Conservation (phyloP, 352 stramenopile genomes). For the Pythium aristosporum region DNA sequence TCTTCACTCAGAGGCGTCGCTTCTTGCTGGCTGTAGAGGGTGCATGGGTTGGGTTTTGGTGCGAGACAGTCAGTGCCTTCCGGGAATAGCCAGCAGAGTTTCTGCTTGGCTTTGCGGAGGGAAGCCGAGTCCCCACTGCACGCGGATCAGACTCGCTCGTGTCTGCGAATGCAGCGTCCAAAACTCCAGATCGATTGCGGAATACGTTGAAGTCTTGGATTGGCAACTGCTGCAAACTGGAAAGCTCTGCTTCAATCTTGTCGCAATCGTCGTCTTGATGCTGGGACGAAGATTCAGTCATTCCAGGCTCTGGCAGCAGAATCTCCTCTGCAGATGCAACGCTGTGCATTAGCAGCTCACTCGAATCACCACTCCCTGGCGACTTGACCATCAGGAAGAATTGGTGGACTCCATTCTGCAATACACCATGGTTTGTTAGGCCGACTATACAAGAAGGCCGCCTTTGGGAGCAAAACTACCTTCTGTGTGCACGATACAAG, state of each 20-base stretch:
- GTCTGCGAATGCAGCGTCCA: background rate
- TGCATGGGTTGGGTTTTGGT: background rate
- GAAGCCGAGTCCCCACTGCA: background rate
- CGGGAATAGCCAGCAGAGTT: background rate
- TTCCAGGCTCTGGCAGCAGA: conserved; percentile 17
- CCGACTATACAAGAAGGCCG: background rate
- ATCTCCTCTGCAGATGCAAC: conserved; percentile 40
- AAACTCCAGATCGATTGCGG: conserved; percentile 24
- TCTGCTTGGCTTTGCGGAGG: background rate
- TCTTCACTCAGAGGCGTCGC: conserved; percentile 19
- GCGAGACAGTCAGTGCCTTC: background rate
- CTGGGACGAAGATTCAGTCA: background rate
- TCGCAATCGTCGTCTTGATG: background rate
- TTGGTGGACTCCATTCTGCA: background rate
- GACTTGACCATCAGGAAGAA: conserved; percentile 27
- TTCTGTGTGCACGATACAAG: conserved; percentile 20
- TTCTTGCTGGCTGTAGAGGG: conserved; percentile 22
- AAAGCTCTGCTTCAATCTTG: background rate
- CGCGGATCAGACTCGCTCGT: background rate
- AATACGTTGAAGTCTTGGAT: conserved; percentile 37
- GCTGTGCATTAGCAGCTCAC: conserved; percentile 32
- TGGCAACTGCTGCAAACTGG: conserved; percentile 9
- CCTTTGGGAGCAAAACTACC: background rate
- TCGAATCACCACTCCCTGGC: background rate
- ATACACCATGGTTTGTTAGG: background rate